Evolutionary conservation across 1,284 basidiomycete genomes (phyloP), one percentile per base, ranked within the genome.

Genomic region (Anthracocystis walkeri): DNA sequence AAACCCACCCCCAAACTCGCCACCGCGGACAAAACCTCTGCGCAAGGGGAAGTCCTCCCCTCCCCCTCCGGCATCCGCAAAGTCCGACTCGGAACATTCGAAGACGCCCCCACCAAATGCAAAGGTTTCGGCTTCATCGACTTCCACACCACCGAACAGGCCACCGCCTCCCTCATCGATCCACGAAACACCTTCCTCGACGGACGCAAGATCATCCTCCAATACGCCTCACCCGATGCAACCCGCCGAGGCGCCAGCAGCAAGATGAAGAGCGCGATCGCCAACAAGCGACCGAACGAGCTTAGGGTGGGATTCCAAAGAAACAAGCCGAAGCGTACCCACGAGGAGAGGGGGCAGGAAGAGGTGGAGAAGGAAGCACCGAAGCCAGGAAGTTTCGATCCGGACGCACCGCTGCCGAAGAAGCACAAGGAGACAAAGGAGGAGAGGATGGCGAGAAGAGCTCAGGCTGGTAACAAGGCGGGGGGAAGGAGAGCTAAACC

Each of bases 81-180:
- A 84, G 88, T 98, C 29, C 90, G 96, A 4, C 89, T 99, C 88
- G 95, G 94, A 2, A 95, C 94, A 18, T 99, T 99, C 78, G 94
- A 98, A 85, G 96, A 98, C 85, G 92, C 76, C 0, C 65, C 66
- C 11, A 94, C 94, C 7, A 88, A 91, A 70, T 98, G 96, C 87
- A 99, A 98, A 89, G 96, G 96, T 93, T 25, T 42, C 23, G 95
- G 93, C 0, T 99, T 99, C 85, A 89, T 97, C 64, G 97, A 99
- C 86, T 99, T 99, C 85, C 89, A 90, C 59, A 90, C 89, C 16
- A 88, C 89, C 1, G 90, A 92, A 63, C 88, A 92, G 68, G 94
- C 96, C 11, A 97, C 94, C 0, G 88, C 90, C 1, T 91, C 91
- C 1, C 89, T 99, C 35, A 88, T 91, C 75, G 94, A 97, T 82